A percentile compares a stretch with the other conserved stretches of the same genome.
Evolutionary conservation across 495 filamentous ascomycete species (phyloP).

Genomic region (Trichoderma orchidacearum): DNA sequence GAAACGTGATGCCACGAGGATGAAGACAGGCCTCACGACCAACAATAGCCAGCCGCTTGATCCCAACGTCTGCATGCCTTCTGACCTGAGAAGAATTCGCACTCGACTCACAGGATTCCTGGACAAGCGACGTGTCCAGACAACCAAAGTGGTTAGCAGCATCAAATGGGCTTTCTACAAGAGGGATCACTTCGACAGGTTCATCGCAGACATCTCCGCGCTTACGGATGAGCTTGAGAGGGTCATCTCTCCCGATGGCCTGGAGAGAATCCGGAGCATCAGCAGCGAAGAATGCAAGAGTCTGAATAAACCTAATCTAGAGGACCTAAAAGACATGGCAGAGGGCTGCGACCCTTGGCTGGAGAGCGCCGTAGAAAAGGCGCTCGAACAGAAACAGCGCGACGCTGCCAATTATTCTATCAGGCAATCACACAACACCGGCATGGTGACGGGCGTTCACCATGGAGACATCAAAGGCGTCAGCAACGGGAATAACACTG

Average conservation of each 20-base stretch:
- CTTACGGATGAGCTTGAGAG: constrained; percentile 3
- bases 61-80: not conserved
- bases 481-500: too few species aligned
- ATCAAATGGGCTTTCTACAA: constrained; percentile 7
- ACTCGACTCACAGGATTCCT: not conserved
- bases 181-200: constrained; percentile 4
- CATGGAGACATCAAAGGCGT: too few species aligned
- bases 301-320: constrained; percentile 3
- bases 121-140: not conserved
- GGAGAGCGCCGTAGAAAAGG: constrained; percentile 1
- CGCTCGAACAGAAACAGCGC: not conserved
- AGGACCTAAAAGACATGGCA: constrained; percentile 3
- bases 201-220: constrained; percentile 3
- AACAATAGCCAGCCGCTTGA: not conserved
- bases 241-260: not conserved
- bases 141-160: not conserved
- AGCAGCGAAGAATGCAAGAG: constrained; percentile 6
- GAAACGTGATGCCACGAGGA: not conserved
- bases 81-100: not conserved
- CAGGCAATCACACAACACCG: constrained; percentile 5
- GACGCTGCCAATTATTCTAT: not conserved
- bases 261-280: not conserved
- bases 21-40: not conserved
- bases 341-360: constrained; percentile 6
- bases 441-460: constrained; percentile 2